These are phyloP conservation scores for Pisolithus orientalis DNA, from an alignment of 768 basidiomycete genomes.

Conservation along the genomic window DNA sequence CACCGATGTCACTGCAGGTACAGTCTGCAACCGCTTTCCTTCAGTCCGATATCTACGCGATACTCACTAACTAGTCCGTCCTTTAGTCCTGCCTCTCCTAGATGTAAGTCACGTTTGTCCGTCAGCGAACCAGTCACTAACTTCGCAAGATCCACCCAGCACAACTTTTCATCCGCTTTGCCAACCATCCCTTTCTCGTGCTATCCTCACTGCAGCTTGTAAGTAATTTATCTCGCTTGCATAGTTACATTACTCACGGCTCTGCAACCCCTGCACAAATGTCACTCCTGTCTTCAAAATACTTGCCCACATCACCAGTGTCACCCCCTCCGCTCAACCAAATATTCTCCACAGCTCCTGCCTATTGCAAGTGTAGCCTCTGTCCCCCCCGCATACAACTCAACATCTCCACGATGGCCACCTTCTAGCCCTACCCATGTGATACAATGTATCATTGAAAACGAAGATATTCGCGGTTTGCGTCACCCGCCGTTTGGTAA, in stretches of 20 bases:
- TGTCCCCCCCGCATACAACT: constrained; percentile 83
- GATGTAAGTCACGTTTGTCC: background rate
- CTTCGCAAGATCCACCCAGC: constrained; percentile 67
- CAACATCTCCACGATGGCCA: constrained; percentile 80
- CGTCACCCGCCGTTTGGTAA: too few relatives aligned
- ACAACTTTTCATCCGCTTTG: constrained; percentile 31
- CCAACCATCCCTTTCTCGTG: constrained; percentile 16
- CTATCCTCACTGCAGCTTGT: constrained; percentile 46
- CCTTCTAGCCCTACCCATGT: constrained; percentile 68
- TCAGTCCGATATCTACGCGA: constrained; percentile 83
- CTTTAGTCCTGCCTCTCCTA: constrained; percentile 88
- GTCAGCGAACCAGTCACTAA: constrained; percentile 1
- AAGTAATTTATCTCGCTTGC: constrained; percentile 23
- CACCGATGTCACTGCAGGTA: constrained; percentile 79
- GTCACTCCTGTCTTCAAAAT: too few relatives aligned
- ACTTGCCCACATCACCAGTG: constrained; percentile 62
- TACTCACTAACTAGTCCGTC: constrained; percentile 89
- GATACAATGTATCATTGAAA: too few relatives aligned
- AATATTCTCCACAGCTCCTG: constrained; percentile 71
- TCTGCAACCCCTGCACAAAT: too few relatives aligned
- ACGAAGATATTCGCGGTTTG: too few relatives aligned
- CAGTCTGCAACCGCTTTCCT: constrained; percentile 85
- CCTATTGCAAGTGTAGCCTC: constrained; percentile 78
- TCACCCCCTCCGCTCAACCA: constrained; percentile 78
- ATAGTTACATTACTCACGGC: too few relatives aligned